A percentile compares a stretch with the other conserved stretches of the same genome.
These are phyloP conservation scores for Dryas alaskensis DNA, from an alignment of 306 rosid genomes.

Conservation along the genomic window DNA sequence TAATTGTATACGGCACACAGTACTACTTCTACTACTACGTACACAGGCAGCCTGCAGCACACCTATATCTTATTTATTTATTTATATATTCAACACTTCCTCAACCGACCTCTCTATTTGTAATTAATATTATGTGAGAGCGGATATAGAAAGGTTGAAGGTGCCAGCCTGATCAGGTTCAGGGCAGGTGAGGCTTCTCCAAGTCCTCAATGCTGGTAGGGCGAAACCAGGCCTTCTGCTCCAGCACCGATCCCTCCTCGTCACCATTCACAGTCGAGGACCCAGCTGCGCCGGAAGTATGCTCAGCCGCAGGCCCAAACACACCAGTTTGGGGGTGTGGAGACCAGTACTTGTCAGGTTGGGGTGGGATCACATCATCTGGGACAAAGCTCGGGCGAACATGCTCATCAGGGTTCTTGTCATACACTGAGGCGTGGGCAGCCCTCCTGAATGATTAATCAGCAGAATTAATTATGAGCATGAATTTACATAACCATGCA, in stretches of 20 bases:
- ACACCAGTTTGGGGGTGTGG: slow-evolving; percentile 92
- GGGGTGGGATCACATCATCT: slow-evolving; percentile 59
- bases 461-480: no score
- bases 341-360: slow-evolving; percentile 71
- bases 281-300: slow-evolving; percentile 13
- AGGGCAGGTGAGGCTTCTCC: slow-evolving; percentile 68
- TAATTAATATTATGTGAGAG: background rate
- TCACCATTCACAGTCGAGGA: slow-evolving; percentile 23
- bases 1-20: background rate
- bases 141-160: background rate
- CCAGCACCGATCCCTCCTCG: slow-evolving; percentile 42
- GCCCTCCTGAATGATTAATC: slow-evolving; percentile 49
- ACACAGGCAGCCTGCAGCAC: background rate
- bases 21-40: background rate
- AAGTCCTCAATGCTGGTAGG: slow-evolving; percentile 82
- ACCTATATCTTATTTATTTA: slow-evolving; percentile 5
- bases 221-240: slow-evolving; percentile 95
- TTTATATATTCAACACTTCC: background rate
- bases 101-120: background rate
- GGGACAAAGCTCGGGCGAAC: slow-evolving; percentile 45
- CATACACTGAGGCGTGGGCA: slow-evolving; percentile 59
- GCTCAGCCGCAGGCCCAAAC: slow-evolving; percentile 62
- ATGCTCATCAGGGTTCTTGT: slow-evolving; percentile 79
- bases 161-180: background rate
- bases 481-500: no score